These are phyloP conservation scores for Sporobolomyces pararoseus DNA, from an alignment of 768 basidiomycete species.

Conservation along the genomic window DNA sequence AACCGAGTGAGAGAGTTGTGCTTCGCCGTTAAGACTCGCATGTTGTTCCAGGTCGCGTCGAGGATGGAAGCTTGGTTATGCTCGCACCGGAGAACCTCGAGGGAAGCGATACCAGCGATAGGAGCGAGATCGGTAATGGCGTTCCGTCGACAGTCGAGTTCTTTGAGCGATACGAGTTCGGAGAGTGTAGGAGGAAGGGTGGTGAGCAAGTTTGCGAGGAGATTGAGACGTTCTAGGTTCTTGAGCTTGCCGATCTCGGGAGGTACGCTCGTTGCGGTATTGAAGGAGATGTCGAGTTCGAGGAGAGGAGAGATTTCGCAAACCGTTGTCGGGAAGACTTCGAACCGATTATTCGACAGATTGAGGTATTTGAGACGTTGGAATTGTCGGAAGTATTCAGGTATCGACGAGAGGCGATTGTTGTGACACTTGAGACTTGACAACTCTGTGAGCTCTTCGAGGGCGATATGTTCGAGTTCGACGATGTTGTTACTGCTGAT, in stretches of 20 bases:
- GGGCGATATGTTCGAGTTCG: slow-evolving; percentile 77
- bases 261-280: slow-evolving; percentile 75
- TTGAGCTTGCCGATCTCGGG: slow-evolving; percentile 68
- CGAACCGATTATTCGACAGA: slow-evolving; percentile 94
- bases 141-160: slow-evolving; percentile 83
- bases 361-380: slow-evolving; percentile 70
- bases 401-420: slow-evolving; percentile 82
- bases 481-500: slow-evolving; percentile 85
- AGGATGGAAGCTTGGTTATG: slow-evolving; percentile 77
- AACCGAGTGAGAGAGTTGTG: slow-evolving; percentile 82
- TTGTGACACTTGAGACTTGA: slow-evolving; percentile 73
- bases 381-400: slow-evolving; percentile 76
- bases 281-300: slow-evolving; percentile 93
- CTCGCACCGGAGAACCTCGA: slow-evolving; percentile 69
- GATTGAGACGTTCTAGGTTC: slow-evolving; percentile 66
- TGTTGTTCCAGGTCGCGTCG: slow-evolving; percentile 67
- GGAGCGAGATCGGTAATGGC: slow-evolving; percentile 68
- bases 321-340: slow-evolving; percentile 67
- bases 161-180: slow-evolving; percentile 60
- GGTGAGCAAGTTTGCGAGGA: slow-evolving; percentile 80
- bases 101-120: slow-evolving; percentile 64
- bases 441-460: slow-evolving; percentile 71
- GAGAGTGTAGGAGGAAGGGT: slow-evolving; percentile 64
- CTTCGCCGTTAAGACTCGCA: slow-evolving; percentile 68
- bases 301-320: slow-evolving; percentile 66